Base-by-base conservation (phyloP, 2,329 filamentous ascomycete species). In the Byssothecium circinans region DNA sequence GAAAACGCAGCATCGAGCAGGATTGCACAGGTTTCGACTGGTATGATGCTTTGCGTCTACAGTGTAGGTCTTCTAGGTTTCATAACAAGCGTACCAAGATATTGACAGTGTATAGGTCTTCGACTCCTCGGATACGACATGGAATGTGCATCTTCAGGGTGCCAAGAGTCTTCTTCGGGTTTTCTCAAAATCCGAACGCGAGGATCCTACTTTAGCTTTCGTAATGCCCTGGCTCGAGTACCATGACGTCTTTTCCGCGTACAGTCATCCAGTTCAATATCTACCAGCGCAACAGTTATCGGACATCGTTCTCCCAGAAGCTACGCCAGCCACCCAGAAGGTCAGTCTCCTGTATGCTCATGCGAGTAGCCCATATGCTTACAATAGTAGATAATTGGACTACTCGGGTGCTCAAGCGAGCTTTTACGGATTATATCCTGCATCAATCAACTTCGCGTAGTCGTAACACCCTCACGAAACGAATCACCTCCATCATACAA, bases 21-120 rank as follows among this genome's bases (percentile, higher is more conserved):
- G 6, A 67, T 73, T 41, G 68, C 67, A 7, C 75, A 77, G 47
- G 65, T 78, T 41, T 74, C 76, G 12, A 71, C 75, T 11, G 77
- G 73, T 7, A 76, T 78, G 76, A 78, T 79, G 75, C 67, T 78
- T 6, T 78, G 75, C 43, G 75, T 78, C 14, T 77, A 78, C 48
- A 77, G 75, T 56, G 75, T 77, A 51, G 58, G 72, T 11, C 2
- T 19, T 19, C 12, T 22, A 39, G 30, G 23, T 20, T 7, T 7
- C 8, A 4, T 19, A 11, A 18, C 12, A 27, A 15, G 18, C 12
- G 6, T 8, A 5, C 7, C 14, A 8, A 14, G 22, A 29, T 40
- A 39, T 54, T 65, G 48, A 61, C 41, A 6, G 12, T 14, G 2
- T 7, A 6, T 45, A 77, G 75, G 75, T 78, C 11, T 78, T 79